These are phyloP conservation scores for Salix suchowensis DNA, from an alignment of 345 rosid genomes.

Conservation along the genomic window DNA sequence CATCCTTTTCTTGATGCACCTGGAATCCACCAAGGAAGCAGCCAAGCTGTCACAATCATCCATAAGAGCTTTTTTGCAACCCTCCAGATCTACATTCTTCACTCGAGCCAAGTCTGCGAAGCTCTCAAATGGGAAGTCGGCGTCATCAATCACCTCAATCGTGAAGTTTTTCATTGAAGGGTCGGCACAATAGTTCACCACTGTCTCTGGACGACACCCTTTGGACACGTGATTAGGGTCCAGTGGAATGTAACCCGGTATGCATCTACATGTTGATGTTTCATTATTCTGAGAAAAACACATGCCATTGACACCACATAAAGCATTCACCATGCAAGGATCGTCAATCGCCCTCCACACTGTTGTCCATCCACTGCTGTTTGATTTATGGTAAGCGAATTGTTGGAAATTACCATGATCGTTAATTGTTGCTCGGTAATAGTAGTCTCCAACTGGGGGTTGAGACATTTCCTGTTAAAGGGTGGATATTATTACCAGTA, in stretches of 20 bases:
- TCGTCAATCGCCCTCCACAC: conserved; percentile 21
- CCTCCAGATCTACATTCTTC: conserved; percentile 15
- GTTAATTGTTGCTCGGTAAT: conserved; percentile 17
- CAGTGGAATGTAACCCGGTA: conserved; percentile 24
- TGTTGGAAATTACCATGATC: conserved; percentile 20
- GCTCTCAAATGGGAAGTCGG: conserved; percentile 14
- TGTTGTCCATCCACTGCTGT: conserved; percentile 11
- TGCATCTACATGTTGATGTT: conserved; percentile 17
- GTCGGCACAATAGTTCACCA: conserved; percentile 22
- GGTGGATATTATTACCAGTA: background rate
- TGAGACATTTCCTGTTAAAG: conserved; percentile 10
- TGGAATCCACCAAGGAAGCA: conserved; percentile 18
- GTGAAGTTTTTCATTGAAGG: conserved; percentile 15
- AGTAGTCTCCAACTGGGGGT: conserved; percentile 11
- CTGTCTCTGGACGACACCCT: conserved; percentile 26
- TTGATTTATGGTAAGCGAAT: conserved; percentile 11
- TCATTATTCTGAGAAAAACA: conserved; percentile 21
- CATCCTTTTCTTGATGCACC: conserved; percentile 21
- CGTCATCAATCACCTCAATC: conserved; percentile 21
- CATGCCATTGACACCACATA: conserved; percentile 27
- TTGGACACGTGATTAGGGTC: conserved; percentile 12
- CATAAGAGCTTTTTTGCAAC: conserved; percentile 28
- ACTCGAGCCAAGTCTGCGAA: conserved; percentile 23
- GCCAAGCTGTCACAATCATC: conserved; percentile 28
- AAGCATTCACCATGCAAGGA: conserved; percentile 22